phyloP scores from a whole-genome alignment of 2,329 filamentous ascomycete species.

The Aspergillus awamori region DNA sequence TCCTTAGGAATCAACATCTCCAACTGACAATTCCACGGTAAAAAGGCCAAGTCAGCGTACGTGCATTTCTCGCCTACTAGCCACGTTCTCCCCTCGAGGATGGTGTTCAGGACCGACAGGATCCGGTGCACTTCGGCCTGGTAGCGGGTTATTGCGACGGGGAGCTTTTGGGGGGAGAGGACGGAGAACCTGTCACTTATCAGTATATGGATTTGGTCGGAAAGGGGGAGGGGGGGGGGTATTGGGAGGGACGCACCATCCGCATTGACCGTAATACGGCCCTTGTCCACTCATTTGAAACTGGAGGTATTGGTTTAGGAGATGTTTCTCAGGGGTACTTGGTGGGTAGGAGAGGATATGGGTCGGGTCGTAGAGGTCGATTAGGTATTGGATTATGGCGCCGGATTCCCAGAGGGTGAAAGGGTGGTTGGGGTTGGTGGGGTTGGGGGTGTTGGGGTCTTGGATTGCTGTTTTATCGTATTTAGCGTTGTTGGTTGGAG shows the following conservation, averaged over 20 bases:
- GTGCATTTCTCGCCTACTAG: conserved; percentile 10
- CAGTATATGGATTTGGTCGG: neutral
- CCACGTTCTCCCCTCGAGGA: neutral
- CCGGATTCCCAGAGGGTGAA: conserved; percentile 34
- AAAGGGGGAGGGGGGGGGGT: neutral
- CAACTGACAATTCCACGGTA: conserved; percentile 11
- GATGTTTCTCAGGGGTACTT: neutral
- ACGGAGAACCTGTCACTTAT: neutral
- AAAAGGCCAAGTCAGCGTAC: conserved; percentile 9
- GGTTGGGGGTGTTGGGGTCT: neutral
- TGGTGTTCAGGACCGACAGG: neutral
- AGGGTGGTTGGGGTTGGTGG: neutral
- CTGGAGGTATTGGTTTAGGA: conserved; percentile 11
- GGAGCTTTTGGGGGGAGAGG: conserved; percentile 1
- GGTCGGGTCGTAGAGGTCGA: conserved; percentile 23
- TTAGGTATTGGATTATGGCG: conserved; percentile 54
- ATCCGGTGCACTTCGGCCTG: conserved; percentile 1
- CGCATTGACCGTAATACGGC: conserved; percentile 12
- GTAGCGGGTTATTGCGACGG: conserved; percentile 6
- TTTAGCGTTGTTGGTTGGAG: too few relatives aligned
- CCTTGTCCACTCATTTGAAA: conserved; percentile 15
- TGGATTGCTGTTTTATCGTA: neutral
- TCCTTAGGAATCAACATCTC: neutral
- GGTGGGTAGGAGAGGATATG: neutral
- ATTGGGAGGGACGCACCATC: neutral